A percentile compares a stretch with the other conserved stretches of the same genome.
Evolutionary conservation across 768 basidiomycete genomes (phyloP).

Genomic region (Lactarius hatsudake): DNA sequence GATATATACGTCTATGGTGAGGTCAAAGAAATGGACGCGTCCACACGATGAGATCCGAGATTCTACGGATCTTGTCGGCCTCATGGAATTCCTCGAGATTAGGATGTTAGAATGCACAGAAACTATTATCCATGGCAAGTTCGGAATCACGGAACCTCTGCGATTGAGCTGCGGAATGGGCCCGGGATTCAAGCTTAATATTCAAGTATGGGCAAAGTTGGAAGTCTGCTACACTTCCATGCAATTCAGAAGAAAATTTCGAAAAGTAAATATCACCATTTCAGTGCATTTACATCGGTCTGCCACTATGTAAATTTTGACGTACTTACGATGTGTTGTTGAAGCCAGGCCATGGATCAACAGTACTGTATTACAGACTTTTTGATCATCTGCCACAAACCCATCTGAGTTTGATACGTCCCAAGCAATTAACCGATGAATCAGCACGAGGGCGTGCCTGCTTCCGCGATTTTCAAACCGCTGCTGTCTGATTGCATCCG

Average conservation of each 20-base stretch:
- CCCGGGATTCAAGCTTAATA: too few species aligned
- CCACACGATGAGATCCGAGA: background rate
- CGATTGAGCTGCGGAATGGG: too few species aligned
- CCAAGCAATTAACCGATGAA: background rate
- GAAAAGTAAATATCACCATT: too few species aligned
- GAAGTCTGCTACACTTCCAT: too few species aligned
- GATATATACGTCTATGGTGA: too few species aligned
- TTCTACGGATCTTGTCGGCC: background rate
- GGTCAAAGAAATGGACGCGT: background rate
- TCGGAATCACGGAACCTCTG: background rate
- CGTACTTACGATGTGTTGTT: too few species aligned
- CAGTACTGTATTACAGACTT: background rate
- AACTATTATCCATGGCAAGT: background rate
- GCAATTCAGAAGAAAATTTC: too few species aligned
- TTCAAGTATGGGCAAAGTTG: too few species aligned
- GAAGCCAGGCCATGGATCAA: too few species aligned
- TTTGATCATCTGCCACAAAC: slow-evolving; percentile 1
- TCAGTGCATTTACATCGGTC: too few species aligned
- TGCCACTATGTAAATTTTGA: too few species aligned
- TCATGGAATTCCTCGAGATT: background rate
- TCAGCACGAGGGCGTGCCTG: background rate
- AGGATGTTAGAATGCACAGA: background rate
- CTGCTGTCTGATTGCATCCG: background rate
- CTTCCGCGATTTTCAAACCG: background rate
- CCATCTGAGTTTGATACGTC: background rate